A percentile compares a stretch with the other conserved stretches of the same genome.
Conservation (phyloP, 805 yeast species). For the Nakazawaea wyomingensis region DNA sequence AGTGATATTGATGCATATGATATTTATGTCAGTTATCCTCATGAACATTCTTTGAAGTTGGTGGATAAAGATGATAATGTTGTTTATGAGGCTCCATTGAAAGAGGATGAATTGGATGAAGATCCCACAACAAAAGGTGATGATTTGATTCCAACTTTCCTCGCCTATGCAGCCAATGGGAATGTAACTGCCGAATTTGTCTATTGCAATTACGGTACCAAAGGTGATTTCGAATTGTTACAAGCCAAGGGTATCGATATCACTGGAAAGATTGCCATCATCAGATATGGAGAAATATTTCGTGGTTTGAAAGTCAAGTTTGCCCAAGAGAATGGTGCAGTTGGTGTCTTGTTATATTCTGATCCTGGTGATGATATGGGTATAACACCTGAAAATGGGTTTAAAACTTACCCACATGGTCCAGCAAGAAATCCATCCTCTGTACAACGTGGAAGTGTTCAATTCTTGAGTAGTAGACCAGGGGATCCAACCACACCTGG, state of each 20-base stretch:
- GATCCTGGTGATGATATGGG: constrained; percentile 66
- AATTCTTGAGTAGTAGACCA: constrained; percentile 53
- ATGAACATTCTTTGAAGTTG: constrained; percentile 45
- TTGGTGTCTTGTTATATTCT: constrained; percentile 60
- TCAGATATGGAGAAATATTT: constrained; percentile 60
- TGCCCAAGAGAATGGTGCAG: constrained; percentile 68
- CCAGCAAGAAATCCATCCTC: constrained; percentile 74
- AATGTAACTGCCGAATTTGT: constrained; percentile 63
- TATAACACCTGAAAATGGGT: constrained; percentile 50
- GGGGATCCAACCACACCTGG: constrained; percentile 84
- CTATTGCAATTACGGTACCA: constrained; percentile 66
- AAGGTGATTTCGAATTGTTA: constrained; percentile 50
- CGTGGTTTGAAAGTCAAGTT: constrained; percentile 73
- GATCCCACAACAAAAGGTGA: constrained; percentile 45
- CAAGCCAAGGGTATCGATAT: constrained; percentile 42
- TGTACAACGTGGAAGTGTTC: constrained; percentile 73
- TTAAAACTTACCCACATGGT: constrained; percentile 64
- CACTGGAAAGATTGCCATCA: constrained; percentile 56
- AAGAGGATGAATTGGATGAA: constrained; percentile 41
- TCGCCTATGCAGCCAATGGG: constrained; percentile 73
- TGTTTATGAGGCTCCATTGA: constrained; percentile 47
- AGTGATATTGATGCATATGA: constrained; percentile 52
- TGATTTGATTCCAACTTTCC: constrained; percentile 62
- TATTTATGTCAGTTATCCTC: constrained; percentile 60
- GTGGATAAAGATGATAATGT: constrained; percentile 26